Conservation (phyloP, 768 basidiomycete species). For the Suillus subaureus region DNA sequence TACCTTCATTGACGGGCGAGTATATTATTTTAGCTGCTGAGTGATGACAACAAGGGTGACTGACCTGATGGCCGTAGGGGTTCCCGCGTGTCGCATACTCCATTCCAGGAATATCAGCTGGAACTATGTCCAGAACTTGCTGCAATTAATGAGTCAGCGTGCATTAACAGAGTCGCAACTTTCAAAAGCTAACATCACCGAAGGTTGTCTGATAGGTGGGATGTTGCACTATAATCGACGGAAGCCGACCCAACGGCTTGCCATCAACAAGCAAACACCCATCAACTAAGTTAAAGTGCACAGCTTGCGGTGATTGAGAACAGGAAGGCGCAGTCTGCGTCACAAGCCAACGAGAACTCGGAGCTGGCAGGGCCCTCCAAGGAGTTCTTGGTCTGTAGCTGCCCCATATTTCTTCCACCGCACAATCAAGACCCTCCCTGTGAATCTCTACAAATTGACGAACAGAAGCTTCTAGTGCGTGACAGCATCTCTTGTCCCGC, state of each 20-base stretch:
- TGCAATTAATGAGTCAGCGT: slow-evolving; percentile 15
- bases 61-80: slow-evolving; percentile 22
- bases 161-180: background rate
- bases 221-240: slow-evolving; percentile 20
- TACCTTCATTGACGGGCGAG: slow-evolving; percentile 17
- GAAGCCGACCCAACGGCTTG: slow-evolving; percentile 26
- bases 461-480: slow-evolving; percentile 21
- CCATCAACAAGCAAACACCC: slow-evolving; percentile 32
- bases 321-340: slow-evolving; percentile 18
- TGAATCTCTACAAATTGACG: slow-evolving; percentile 1
- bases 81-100: slow-evolving; percentile 25
- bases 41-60: background rate
- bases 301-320: slow-evolving; percentile 20
- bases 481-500: slow-evolving; percentile 35
- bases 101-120: slow-evolving; percentile 28
- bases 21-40: background rate
- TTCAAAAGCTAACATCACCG: slow-evolving; percentile 17
- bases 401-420: slow-evolving; percentile 23
- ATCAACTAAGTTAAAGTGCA: slow-evolving; percentile 26
- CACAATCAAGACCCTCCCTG: slow-evolving; percentile 21
- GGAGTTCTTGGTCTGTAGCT: slow-evolving; percentile 24
- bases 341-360: slow-evolving; percentile 27
- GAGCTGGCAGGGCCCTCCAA: slow-evolving; percentile 20
- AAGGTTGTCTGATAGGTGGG: slow-evolving; percentile 25
- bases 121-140: slow-evolving; percentile 26